phyloP scores from a whole-genome alignment of 306 rosid genomes.

The Chamaecrista fasciculata region DNA sequence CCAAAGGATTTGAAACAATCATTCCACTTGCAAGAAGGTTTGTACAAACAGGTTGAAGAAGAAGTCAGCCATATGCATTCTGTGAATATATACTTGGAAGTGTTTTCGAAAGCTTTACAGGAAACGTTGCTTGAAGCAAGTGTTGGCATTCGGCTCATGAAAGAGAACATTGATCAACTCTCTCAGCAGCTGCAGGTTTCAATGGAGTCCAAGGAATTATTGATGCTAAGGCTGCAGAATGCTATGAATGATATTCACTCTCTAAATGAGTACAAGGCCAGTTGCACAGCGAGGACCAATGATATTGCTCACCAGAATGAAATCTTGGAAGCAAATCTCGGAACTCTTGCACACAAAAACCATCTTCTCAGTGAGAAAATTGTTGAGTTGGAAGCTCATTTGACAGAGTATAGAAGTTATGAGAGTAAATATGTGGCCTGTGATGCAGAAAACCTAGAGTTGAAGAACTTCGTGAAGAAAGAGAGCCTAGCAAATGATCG shows the following conservation, averaged over 20 bases:
- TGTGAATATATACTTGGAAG: conserved; percentile 70
- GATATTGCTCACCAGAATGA: conserved; percentile 64
- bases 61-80: conserved; percentile 73
- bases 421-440: conserved; percentile 58
- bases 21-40: conserved; percentile 72
- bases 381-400: conserved; percentile 52
- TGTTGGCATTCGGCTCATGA: conserved; percentile 50
- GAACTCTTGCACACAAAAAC: conserved; percentile 49
- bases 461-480: conserved; percentile 51
- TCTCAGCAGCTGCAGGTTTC: conserved; percentile 64
- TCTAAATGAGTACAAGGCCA: conserved; percentile 59
- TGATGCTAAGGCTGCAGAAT: conserved; percentile 65
- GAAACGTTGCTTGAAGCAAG: conserved; percentile 75
- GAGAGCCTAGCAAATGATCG: conserved; percentile 49
- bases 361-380: conserved; percentile 53
- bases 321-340: conserved; percentile 55
- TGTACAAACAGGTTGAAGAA: conserved; percentile 85
- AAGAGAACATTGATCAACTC: conserved; percentile 59
- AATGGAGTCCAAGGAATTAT: conserved; percentile 67
- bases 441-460: conserved; percentile 60
- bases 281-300: conserved; percentile 54
- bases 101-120: conserved; percentile 76
- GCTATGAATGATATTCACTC: conserved; percentile 63
- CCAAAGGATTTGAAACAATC: conserved; percentile 71
- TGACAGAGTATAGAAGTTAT: conserved; percentile 53